A percentile compares a stretch with the other conserved stretches of the same genome.
Conservation (phyloP, 2,329 filamentous ascomycete genomes). For the Clonostachys rhizophaga region DNA sequence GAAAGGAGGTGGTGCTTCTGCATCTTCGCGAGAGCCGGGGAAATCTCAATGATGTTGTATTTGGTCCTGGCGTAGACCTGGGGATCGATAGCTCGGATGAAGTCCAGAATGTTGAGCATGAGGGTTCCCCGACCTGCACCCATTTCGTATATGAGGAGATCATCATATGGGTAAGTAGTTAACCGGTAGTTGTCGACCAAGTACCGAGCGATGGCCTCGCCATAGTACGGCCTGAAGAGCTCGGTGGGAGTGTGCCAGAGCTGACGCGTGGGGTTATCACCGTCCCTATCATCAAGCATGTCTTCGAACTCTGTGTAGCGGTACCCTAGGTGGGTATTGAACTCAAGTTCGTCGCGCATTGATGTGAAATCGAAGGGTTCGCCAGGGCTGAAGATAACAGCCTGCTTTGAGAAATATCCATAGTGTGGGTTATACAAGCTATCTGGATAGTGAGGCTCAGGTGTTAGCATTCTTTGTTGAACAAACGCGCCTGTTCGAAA, state of each 20-base stretch:
- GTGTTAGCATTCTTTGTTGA: no score
- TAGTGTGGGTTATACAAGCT: conserved; percentile 92
- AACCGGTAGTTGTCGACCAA: conserved; percentile 95
- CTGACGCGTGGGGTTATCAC: conserved; percentile 70
- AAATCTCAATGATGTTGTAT: conserved; percentile 96
- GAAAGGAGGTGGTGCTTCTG: conserved; percentile 71
- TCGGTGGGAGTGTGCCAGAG: conserved; percentile 98
- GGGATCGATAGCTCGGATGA: conserved; percentile 83
- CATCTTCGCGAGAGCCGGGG: conserved; percentile 69
- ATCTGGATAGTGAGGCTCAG: conserved; percentile 47
- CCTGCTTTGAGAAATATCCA: conserved; percentile 94
- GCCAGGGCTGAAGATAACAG: conserved; percentile 90
- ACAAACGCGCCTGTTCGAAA: neutral
- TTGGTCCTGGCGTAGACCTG: conserved; percentile 91
- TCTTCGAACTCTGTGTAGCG: conserved; percentile 92
- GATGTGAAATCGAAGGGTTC: conserved; percentile 84
- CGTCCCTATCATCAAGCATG: conserved; percentile 65
- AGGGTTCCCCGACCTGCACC: conserved; percentile 94
- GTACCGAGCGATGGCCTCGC: conserved; percentile 94
- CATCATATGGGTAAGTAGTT: conserved; percentile 89
- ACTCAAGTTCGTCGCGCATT: conserved; percentile 80
- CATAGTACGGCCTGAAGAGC: conserved; percentile 93
- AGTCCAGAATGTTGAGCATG: conserved; percentile 97
- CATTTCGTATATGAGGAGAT: conserved; percentile 98
- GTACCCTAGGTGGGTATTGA: conserved; percentile 69